Evolutionary conservation across 257 asterid genomes (phyloP).

Genomic region (Ophiorrhiza pumila): DNA sequence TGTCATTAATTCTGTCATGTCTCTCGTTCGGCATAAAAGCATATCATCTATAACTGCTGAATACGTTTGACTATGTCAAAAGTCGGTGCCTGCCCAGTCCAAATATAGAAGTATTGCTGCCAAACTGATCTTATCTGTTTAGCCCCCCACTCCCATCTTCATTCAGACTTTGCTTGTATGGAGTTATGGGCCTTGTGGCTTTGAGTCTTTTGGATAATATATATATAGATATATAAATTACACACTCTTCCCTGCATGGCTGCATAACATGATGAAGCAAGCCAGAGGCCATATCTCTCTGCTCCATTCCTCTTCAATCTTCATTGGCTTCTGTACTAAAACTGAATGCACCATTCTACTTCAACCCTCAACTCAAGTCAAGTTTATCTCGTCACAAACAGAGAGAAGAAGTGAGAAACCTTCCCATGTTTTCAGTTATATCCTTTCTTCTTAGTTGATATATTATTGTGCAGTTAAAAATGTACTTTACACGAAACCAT

Average conservation of each 20-base stretch:
- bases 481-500: neutral
- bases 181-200: neutral
- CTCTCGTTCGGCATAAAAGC: neutral
- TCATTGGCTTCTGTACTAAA: neutral
- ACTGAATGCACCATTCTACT: neutral
- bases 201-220: neutral
- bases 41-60: neutral
- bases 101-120: neutral
- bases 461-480: too few relatives aligned
- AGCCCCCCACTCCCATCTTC: conserved; percentile 1
- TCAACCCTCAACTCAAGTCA: neutral
- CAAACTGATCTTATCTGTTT: neutral
- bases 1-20: too few relatives aligned
- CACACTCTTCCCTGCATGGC: neutral
- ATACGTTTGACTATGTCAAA: neutral
- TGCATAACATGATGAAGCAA: neutral
- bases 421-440: neutral
- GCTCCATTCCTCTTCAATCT: neutral
- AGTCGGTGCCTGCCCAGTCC: neutral
- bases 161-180: neutral
- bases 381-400: neutral
- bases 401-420: neutral
- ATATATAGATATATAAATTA: neutral
- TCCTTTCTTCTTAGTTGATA: neutral
- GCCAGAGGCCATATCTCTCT: neutral